Evolutionary conservation across 202 grass and related monocot species (phyloP).

Genomic region (Setaria italica): DNA sequence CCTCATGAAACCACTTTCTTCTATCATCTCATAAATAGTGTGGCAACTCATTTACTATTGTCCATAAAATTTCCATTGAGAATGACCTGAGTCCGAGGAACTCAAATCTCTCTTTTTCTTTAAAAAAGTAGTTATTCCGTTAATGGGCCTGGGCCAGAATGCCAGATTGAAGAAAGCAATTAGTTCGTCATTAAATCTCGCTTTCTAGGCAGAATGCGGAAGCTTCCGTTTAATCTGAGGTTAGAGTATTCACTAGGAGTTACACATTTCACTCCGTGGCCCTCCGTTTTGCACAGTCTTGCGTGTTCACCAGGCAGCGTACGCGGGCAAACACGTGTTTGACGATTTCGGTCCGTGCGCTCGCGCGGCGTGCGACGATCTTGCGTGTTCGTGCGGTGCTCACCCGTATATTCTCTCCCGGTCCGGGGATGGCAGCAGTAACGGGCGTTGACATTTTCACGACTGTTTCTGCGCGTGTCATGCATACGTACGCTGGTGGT

Average conservation of each 20-base stretch:
- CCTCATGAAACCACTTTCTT: too few species aligned
- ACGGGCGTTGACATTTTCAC: not conserved
- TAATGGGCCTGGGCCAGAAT: not conserved
- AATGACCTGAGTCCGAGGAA: too few species aligned
- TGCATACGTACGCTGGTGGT: not conserved
- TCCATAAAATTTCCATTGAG: too few species aligned
- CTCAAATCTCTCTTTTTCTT: not conserved
- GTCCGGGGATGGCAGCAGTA: not conserved
- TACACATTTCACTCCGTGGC: not conserved
- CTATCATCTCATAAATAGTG: too few species aligned
- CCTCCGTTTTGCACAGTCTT: not conserved
- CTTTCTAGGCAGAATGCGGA: not conserved
- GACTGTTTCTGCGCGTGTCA: not conserved
- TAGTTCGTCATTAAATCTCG: not conserved
- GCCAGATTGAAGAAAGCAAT: not conserved
- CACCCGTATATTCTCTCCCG: not conserved
- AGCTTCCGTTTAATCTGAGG: not conserved
- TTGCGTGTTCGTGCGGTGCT: not conserved
- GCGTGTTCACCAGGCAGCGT: too few species aligned
- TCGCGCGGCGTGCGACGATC: not conserved
- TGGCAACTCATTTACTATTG: too few species aligned
- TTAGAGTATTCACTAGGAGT: not conserved
- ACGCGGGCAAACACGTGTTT: not conserved
- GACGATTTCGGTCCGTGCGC: constrained; percentile 9
- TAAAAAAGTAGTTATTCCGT: not conserved